Evolutionary conservation across 2,329 filamentous ascomycete species (phyloP).

Genomic region (Neophaeococcomyces mojaviensis): DNA sequence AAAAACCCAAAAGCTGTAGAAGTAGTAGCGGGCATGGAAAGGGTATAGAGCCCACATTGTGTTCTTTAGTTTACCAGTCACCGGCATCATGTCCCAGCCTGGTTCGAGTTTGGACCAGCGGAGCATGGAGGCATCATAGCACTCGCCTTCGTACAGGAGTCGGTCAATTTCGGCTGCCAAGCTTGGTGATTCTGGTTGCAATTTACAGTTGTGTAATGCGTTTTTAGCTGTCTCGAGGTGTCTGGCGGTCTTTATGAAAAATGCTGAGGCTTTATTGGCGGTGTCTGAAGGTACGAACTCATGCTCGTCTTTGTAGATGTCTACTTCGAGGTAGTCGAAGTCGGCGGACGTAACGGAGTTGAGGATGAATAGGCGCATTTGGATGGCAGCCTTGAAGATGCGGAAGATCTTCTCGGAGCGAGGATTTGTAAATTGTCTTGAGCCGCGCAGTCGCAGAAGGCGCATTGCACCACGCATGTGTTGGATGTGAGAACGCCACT

Average conservation of each 20-base stretch:
- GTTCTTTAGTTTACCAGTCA: slow-evolving; percentile 11
- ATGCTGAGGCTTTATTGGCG: slow-evolving; percentile 17
- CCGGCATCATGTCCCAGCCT: slow-evolving; percentile 20
- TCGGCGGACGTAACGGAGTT: slow-evolving; percentile 19
- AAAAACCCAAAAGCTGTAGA: slow-evolving; percentile 21
- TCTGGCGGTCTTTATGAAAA: slow-evolving; percentile 17
- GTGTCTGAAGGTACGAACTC: slow-evolving; percentile 20
- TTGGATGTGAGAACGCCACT: slow-evolving; percentile 20
- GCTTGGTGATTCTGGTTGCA: background rate
- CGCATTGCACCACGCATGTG: slow-evolving; percentile 21
- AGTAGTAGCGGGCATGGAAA: slow-evolving; percentile 16
- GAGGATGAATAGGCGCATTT: slow-evolving; percentile 21
- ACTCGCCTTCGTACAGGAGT: slow-evolving; percentile 15
- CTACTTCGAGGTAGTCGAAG: slow-evolving; percentile 19
- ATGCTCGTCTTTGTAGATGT: slow-evolving; percentile 20
- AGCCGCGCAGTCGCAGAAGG: slow-evolving; percentile 17
- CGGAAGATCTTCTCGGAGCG: slow-evolving; percentile 20
- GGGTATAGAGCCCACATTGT: slow-evolving; percentile 22
- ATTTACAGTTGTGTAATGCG: background rate
- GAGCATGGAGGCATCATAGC: slow-evolving; percentile 15
- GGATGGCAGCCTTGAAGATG: slow-evolving; percentile 22
- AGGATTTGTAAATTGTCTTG: slow-evolving; percentile 17
- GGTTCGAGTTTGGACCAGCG: slow-evolving; percentile 20
- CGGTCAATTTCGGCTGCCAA: background rate
- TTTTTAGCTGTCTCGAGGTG: slow-evolving; percentile 17